phyloP scores from a whole-genome alignment of 805 yeast genomes.

The Kurtzmaniella fragi region DNA sequence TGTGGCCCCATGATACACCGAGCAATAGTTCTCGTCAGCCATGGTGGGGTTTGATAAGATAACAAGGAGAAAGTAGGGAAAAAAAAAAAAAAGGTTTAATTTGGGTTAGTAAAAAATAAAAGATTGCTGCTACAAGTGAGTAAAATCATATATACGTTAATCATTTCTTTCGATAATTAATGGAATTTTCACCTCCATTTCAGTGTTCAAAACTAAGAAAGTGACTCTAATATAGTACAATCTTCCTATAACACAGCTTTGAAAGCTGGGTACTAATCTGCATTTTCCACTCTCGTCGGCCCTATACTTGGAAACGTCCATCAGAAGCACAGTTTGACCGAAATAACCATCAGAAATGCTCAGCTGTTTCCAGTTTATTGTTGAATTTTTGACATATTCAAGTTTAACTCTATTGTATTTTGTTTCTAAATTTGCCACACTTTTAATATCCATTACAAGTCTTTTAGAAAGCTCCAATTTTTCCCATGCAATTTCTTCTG shows the following conservation, averaged over 20 bases:
- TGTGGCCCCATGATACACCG: conserved; percentile 47
- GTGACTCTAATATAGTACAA: conserved; percentile 18
- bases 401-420: conserved; percentile 16
- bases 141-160: background rate
- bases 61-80: too few relatives aligned
- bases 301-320: conserved; percentile 10
- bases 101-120: background rate
- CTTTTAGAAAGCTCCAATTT: conserved; percentile 13
- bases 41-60: background rate
- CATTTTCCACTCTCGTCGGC: conserved; percentile 5
- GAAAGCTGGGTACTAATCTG: conserved; percentile 21
- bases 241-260: conserved; percentile 24
- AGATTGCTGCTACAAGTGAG: too few relatives aligned
- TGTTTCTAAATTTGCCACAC: conserved; percentile 18
- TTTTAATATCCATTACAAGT: conserved; percentile 21
- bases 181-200: conserved; percentile 21
- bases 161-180: conserved; percentile 12
- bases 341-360: conserved; percentile 5
- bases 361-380: conserved; percentile 1
- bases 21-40: conserved; percentile 20
- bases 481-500: conserved; percentile 12
- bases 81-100: background rate
- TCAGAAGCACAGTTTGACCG: conserved; percentile 7
- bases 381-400: conserved; percentile 7
- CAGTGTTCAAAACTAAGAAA: conserved; percentile 17